Percentiles rank a stretch among this genome's conserved stretches.
These are phyloP conservation scores for Trichosporon sp. DNA, from an alignment of 1,284 basidiomycete species.

Conservation along the genomic window DNA sequence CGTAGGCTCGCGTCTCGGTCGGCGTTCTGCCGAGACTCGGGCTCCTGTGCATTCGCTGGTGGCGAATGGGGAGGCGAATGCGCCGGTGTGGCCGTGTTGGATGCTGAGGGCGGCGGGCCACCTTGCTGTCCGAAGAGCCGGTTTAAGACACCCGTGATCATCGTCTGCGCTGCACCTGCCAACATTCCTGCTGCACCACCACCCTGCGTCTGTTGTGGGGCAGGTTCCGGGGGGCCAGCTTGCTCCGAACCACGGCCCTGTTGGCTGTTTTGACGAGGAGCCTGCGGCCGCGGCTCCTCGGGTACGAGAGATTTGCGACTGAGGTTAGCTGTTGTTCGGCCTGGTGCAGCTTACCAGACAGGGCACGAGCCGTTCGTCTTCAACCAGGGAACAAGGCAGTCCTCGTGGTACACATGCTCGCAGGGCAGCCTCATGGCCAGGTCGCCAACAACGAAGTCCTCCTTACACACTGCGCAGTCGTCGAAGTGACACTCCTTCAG, in stretches of 20 bases:
- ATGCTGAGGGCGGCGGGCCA: constrained; percentile 14
- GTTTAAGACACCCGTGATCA: constrained; percentile 43
- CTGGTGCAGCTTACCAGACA: constrained; percentile 45
- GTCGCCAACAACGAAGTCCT: constrained; percentile 50
- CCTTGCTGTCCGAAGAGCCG: constrained; percentile 49
- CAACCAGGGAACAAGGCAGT: constrained; percentile 55
- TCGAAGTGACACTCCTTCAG: constrained; percentile 47
- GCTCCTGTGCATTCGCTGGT: background rate
- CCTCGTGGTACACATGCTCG: constrained; percentile 54
- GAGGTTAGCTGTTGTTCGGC: constrained; percentile 17
- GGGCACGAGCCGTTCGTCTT: constrained; percentile 55
- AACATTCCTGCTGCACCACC: background rate
- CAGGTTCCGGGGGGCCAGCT: background rate
- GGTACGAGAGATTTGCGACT: constrained; percentile 35
- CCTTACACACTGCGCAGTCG: constrained; percentile 55
- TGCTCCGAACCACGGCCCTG: background rate
- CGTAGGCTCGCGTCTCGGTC: background rate
- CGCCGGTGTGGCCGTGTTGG: background rate
- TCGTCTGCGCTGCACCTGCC: constrained; percentile 26
- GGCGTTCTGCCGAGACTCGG: background rate
- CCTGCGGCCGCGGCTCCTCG: constrained; percentile 7
- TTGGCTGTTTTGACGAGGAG: background rate
- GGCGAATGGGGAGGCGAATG: background rate
- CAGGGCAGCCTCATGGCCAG: constrained; percentile 52
- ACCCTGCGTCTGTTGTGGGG: background rate